These are phyloP conservation scores for Candida broadrunensis DNA, from an alignment of 805 yeast species.

Conservation along the genomic window DNA sequence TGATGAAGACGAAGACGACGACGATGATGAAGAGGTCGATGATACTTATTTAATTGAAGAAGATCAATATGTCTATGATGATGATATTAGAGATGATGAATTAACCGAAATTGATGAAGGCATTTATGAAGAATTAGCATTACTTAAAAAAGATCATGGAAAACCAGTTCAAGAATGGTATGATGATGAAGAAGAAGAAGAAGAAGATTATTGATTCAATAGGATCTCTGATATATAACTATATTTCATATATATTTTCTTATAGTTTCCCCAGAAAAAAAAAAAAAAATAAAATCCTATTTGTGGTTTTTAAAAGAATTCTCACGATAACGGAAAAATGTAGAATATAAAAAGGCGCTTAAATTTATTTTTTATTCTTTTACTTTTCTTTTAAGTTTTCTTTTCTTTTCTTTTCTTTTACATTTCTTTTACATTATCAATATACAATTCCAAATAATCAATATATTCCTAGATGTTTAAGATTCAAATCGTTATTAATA, in stretches of 20 bases:
- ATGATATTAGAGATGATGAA: constrained; percentile 14
- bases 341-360: too few relatives aligned
- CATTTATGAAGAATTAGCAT: constrained; percentile 2
- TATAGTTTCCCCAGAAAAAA: too few relatives aligned
- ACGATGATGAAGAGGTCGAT: constrained; percentile 15
- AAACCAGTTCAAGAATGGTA: constrained; percentile 9
- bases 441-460: too few relatives aligned
- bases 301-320: too few relatives aligned
- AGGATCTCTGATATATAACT: background rate
- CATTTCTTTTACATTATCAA: too few relatives aligned
- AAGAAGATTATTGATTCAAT: background rate
- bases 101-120: constrained; percentile 5
- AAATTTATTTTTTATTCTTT: too few relatives aligned
- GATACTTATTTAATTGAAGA: constrained; percentile 12
- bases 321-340: too few relatives aligned
- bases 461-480: too few relatives aligned
- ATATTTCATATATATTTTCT: background rate
- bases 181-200: constrained; percentile 8
- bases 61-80: constrained; percentile 9
- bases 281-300: too few relatives aligned
- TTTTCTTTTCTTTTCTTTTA: too few relatives aligned
- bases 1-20: constrained; percentile 9
- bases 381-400: too few relatives aligned
- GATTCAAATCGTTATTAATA: too few relatives aligned
- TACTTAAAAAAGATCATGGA: constrained; percentile 4